A percentile compares a stretch with the other conserved stretches of the same genome.
phyloP scores from a whole-genome alignment of 208 protist genomes.

The Trypanosoma rangeli region DNA sequence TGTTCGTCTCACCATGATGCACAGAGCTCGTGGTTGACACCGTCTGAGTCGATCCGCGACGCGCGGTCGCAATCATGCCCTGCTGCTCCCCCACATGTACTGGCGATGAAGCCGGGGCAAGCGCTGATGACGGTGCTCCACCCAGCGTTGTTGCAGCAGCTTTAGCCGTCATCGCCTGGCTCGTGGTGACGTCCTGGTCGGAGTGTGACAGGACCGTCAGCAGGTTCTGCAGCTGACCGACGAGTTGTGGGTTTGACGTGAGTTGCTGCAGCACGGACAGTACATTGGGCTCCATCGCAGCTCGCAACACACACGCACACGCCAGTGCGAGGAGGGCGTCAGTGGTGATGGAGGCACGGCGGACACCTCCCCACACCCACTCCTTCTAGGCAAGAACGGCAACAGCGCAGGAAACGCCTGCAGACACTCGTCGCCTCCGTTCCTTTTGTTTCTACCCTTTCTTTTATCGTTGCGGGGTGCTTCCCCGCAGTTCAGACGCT shows the following conservation, averaged over 20 bases:
- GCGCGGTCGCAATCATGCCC: not conserved
- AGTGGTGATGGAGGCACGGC: not conserved
- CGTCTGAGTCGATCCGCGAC: not conserved
- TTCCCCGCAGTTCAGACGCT: not conserved
- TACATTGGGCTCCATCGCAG: slow-evolving; percentile 40
- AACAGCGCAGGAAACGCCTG: no score
- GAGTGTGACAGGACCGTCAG: slow-evolving; percentile 38
- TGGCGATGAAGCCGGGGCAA: not conserved
- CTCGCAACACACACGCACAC: not conserved
- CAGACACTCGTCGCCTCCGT: no score
- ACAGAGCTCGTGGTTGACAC: not conserved
- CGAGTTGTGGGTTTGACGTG: slow-evolving; percentile 56
- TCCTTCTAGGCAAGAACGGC: no score
- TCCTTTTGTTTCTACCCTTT: slow-evolving; percentile 9
- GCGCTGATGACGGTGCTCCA: not conserved
- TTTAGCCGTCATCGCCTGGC: not conserved
- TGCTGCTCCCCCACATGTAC: not conserved
- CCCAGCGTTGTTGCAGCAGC: not conserved
- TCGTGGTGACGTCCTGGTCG: slow-evolving; percentile 1
- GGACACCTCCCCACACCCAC: slow-evolving; percentile 14
- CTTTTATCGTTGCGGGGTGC: slow-evolving; percentile 19
- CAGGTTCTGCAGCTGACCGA: slow-evolving; percentile 62
- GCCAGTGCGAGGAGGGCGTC: not conserved
- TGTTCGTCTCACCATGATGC: not conserved
- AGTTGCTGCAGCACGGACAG: slow-evolving; percentile 69